Evolutionary conservation across 306 rosid species (phyloP).

Genomic region (Vicia villosa): DNA sequence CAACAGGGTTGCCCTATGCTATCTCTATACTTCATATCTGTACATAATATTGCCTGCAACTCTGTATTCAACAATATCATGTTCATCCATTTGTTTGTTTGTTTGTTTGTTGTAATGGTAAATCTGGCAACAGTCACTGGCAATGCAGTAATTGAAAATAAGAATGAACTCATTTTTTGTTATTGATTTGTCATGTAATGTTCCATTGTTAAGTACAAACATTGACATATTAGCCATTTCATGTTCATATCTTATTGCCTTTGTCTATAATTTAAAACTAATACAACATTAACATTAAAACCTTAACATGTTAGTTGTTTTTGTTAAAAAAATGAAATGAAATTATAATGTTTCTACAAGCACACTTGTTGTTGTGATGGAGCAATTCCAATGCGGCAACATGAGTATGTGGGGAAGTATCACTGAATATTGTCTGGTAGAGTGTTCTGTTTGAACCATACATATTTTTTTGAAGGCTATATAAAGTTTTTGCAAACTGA

Average conservation of each 20-base stretch:
- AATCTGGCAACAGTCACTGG: conserved; percentile 17
- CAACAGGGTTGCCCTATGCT: background rate
- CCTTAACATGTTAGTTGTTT: background rate
- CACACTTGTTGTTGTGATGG: conserved; percentile 87
- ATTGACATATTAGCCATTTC: background rate
- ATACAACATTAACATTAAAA: background rate
- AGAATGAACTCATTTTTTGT: background rate
- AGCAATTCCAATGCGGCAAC: conserved; percentile 76
- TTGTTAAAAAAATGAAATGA: conserved; percentile 59
- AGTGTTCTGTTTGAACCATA: conserved; percentile 74
- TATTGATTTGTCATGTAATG: conserved; percentile 11
- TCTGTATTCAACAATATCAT: conserved; percentile 26
- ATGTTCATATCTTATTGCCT: background rate
- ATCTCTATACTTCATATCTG: conserved; percentile 42
- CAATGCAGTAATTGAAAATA: conserved; percentile 32
- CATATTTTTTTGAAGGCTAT: conserved; percentile 69
- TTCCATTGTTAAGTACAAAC: background rate
- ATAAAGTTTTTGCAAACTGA: conserved; percentile 82
- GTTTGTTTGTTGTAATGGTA: conserved; percentile 36
- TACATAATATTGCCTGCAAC: conserved; percentile 61
- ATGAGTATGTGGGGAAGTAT: conserved; percentile 75
- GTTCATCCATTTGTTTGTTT: conserved; percentile 43
- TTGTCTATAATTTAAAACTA: background rate
- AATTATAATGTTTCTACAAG: conserved; percentile 84
- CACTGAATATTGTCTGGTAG: conserved; percentile 64